A percentile compares a stretch with the other conserved stretches of the same genome.
phyloP scores from a whole-genome alignment of 2,329 filamentous ascomycete species.

The Chlorencoelia australis region DNA sequence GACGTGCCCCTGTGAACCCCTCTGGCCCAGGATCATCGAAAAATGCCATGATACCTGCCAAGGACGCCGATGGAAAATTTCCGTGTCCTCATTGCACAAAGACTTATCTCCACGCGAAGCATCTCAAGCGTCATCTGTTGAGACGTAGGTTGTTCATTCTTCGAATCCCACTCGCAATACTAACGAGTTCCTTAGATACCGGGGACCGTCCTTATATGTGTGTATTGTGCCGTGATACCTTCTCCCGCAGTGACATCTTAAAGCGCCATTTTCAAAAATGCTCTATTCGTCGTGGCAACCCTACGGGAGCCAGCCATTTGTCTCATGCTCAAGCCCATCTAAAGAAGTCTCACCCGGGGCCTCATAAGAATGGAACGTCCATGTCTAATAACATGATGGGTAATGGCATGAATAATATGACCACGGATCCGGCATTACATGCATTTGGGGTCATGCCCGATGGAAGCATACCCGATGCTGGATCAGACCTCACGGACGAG shows the following conservation, averaged over 20 bases:
- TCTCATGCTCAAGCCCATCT: conserved; percentile 86
- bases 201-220: conserved; percentile 98
- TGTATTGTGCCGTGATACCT: conserved; percentile 93
- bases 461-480: conserved; percentile 23
- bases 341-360: conserved; percentile 57
- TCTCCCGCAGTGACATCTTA: conserved; percentile 93
- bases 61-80: conserved; percentile 96
- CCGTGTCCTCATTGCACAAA: conserved; percentile 97
- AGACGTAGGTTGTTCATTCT: conserved; percentile 62
- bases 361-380: conserved; percentile 43
- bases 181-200: conserved; percentile 58
- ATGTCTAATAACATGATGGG: conserved; percentile 40
- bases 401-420: conserved; percentile 50
- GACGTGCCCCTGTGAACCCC: conserved; percentile 66
- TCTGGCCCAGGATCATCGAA: conserved; percentile 61
- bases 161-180: conserved; percentile 6
- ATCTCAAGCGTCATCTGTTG: conserved; percentile 90
- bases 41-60: conserved; percentile 76
- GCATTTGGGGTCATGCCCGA: conserved; percentile 45
- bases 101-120: conserved; percentile 95
- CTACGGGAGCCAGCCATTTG: conserved; percentile 86
- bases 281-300: conserved; percentile 90
- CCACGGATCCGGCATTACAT: conserved; percentile 44
- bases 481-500: conserved; percentile 43
- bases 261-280: conserved; percentile 99